Evolutionary conservation across 192 early-diverging fungal species (phyloP).

Genomic region (Funneliformis geosporum): DNA sequence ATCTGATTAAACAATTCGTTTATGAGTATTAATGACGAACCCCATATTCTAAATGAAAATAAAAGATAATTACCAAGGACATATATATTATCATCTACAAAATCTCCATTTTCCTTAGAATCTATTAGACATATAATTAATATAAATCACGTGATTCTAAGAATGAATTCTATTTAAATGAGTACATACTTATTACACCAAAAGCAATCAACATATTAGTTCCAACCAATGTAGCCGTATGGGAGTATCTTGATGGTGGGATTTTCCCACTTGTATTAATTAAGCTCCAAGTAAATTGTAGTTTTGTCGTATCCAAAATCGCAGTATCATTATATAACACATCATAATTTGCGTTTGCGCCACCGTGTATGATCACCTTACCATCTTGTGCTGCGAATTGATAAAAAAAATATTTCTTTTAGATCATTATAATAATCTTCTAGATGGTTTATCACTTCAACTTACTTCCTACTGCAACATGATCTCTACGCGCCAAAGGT

Average conservation of each 20-base stretch:
- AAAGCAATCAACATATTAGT: slow-evolving; percentile 23
- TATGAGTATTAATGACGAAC: neutral
- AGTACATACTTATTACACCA: slow-evolving; percentile 10
- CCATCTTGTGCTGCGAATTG: neutral
- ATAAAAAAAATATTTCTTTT: neutral
- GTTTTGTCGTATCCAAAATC: slow-evolving; percentile 6
- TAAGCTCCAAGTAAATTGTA: neutral
- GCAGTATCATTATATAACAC: neutral
- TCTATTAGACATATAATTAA: neutral
- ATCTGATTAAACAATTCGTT: neutral
- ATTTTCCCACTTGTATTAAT: neutral
- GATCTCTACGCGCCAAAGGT: neutral
- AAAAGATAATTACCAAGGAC: neutral
- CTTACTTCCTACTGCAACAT: slow-evolving; percentile 23
- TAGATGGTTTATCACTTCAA: neutral
- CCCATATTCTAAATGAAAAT: neutral
- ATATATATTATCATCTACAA: neutral
- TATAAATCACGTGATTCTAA: neutral
- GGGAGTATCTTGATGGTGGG: slow-evolving; percentile 1
- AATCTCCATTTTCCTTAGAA: neutral
- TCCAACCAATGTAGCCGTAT: slow-evolving; percentile 21
- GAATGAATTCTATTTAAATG: neutral
- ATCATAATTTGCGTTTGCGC: neutral
- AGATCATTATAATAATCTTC: neutral
- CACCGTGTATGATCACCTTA: slow-evolving; percentile 24